Evolutionary conservation across 1,284 basidiomycete species (phyloP), one percentile per base, ranked within the genome.

Genomic region (Cystobasidiaceae sp.): DNA sequence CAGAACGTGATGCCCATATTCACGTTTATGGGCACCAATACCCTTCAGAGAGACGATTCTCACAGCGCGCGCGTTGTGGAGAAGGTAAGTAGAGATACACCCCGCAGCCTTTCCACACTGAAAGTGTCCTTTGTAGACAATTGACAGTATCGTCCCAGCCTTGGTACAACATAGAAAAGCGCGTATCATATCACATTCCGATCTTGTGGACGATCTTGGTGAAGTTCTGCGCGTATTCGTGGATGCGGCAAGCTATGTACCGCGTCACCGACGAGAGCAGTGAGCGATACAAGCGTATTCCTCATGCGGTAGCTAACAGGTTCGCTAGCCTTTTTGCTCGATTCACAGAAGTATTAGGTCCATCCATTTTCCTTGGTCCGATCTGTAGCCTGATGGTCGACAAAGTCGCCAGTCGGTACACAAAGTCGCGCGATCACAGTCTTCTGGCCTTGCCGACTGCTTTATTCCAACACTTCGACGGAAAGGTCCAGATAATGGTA

Each of bases 1-100:
- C 91, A 91, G 75, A 93, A 96, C 73, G 84, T 97, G 67, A 97
- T 98, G 92, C 93, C 96, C 5, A 88, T 99, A 64, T 97, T 99
- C 79, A 97, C 94, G 0, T 98, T 97, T 79, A 97, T 98, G 87
- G 94, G 96, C 28, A 89, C 91, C 7, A 92, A 92, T 67, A 87
- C 97, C 23, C 88, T 98, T 79, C 93, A 97, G 76, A 83, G 93
- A 48, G 96, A 99, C 74, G 96, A 99, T 75, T 85, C 88, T 0
- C 94, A 93, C 78, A 94, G 89, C 74, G 93, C 97, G 80, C 85
- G 86, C 30, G 93, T 98, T 4, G 90, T 98, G 11, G 92, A 97
- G 75, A 90, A 89, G 82, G 90, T 89, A 59, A 67, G 73, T 41
- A 48, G 25, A 1, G 3, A 23, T 2, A 28, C 5, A n/a, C 17